phyloP scores from a whole-genome alignment of 805 yeast species.

The Ogataea parapolymorpha region DNA sequence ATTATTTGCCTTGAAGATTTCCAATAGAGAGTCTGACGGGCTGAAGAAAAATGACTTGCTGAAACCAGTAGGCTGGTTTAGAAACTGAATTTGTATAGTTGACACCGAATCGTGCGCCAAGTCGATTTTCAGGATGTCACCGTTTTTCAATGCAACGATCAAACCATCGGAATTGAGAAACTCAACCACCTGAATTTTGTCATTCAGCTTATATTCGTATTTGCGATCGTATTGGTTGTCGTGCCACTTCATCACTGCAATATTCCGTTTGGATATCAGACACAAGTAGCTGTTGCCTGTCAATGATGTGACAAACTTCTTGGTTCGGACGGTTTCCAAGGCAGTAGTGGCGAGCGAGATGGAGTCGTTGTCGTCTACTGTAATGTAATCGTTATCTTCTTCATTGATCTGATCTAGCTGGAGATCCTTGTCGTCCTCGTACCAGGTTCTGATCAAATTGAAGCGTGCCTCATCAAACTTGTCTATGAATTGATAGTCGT shows the following conservation, averaged over 20 bases:
- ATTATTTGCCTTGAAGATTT: slow-evolving; percentile 23
- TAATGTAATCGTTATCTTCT: slow-evolving; percentile 23
- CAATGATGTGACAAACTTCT: slow-evolving; percentile 5
- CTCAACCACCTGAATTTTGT: slow-evolving; percentile 23
- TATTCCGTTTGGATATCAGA: slow-evolving; percentile 22
- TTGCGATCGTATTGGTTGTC: slow-evolving; percentile 21
- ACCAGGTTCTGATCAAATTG: slow-evolving; percentile 26
- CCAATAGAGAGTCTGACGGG: slow-evolving; percentile 15
- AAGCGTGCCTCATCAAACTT: slow-evolving; percentile 34
- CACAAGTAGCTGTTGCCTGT: slow-evolving; percentile 20
- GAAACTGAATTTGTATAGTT: slow-evolving; percentile 24
- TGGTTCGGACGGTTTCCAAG: slow-evolving; percentile 8
- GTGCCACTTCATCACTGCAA: slow-evolving; percentile 25
- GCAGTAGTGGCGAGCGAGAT: slow-evolving; percentile 32
- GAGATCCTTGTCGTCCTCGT: slow-evolving; percentile 12
- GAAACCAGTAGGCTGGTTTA: slow-evolving; percentile 13
- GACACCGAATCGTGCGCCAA: slow-evolving; percentile 14
- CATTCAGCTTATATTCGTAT: slow-evolving; percentile 25
- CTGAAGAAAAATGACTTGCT: slow-evolving; percentile 23
- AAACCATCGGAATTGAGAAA: slow-evolving; percentile 25
- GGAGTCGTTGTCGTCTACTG: slow-evolving; percentile 25
- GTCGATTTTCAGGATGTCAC: slow-evolving; percentile 22
- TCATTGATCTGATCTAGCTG: slow-evolving; percentile 17
- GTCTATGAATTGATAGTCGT: slow-evolving; percentile 30
- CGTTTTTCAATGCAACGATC: slow-evolving; percentile 23